Evolutionary conservation across 768 basidiomycete genomes (phyloP), one percentile per base, ranked within the genome.

Genomic region (Cystobasidium ongulense): DNA sequence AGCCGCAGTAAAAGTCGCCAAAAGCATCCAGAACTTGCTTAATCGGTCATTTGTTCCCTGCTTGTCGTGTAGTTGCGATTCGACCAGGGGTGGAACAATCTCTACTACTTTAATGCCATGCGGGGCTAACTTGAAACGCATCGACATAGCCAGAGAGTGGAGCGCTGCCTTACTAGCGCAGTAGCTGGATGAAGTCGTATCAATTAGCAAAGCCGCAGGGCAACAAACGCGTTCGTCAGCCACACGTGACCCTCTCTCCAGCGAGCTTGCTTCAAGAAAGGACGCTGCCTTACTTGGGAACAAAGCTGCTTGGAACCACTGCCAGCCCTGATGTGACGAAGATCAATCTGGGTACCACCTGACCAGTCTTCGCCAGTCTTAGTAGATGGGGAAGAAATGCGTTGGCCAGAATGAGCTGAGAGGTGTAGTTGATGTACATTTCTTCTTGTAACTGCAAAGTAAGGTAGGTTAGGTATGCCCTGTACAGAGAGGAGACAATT

Each of bases 1-100:
- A 13, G 65, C 35, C 10, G 27, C 21, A 25, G 25, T 52, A 17
- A 53, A 53, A 13, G 27, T 31, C 5, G 17, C 18, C 8, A 67
- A 31, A 18, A 31, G 65, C 65, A 67, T 67, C 65, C 65, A 53
- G 15, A 53, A 46, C 46, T 52, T 67, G 39, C 43, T 67, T 31
- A 53, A 43, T 33, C 29, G 8, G 3, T 50, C 43, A 33, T 46
- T 52, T 15, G 65, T 67, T 1, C 65, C 65, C 31, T 67, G 65
- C 21, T 53, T 23, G 21, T 52, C 43, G 31, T 67, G 65, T 8
- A 67, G 27, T 50, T 67, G 39, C 15, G 65, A 67, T 31, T 67
- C 65, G n/a, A 67, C 65, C n/a, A 67, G 46, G 10, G 65, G 65
- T 50, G 65, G 65, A 25, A 46, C 25, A n/a, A 67, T 29, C 43